Conservation (phyloP, 352 stramenopile species). For the Pythium sukuiense region DNA sequence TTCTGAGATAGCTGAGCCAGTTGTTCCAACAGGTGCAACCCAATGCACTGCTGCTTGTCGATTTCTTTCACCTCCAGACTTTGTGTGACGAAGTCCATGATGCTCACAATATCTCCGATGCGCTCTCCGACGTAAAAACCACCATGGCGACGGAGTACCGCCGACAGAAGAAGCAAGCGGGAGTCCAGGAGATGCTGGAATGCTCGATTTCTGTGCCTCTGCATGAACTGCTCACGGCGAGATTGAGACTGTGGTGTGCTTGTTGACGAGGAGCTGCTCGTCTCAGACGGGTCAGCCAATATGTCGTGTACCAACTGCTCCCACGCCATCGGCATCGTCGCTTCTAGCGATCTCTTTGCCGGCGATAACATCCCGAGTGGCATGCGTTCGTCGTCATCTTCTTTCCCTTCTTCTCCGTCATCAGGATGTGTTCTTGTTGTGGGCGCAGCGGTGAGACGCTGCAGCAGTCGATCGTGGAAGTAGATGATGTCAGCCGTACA, state of each 20-base stretch:
- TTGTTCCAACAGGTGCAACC: constrained; percentile 26
- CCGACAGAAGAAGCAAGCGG: constrained; percentile 18
- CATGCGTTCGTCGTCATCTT: constrained; percentile 8
- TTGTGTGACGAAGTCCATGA: constrained; percentile 25
- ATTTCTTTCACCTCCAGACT: constrained; percentile 20
- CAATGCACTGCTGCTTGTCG: constrained; percentile 18
- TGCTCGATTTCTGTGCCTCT: constrained; percentile 16
- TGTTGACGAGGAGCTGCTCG: constrained; percentile 10
- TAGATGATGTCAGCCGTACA: constrained; percentile 25
- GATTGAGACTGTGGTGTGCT: constrained; percentile 13
- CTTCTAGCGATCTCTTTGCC: constrained; percentile 22
- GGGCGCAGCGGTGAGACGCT: neutral
- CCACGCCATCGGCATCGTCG: constrained; percentile 28
- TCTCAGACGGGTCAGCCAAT: neutral
- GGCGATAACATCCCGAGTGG: constrained; percentile 4
- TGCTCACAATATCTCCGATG: constrained; percentile 26
- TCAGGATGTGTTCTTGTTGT: neutral
- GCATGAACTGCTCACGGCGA: constrained; percentile 10
- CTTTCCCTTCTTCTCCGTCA: neutral
- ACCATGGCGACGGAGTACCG: constrained; percentile 27
- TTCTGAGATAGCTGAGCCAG: constrained; percentile 19
- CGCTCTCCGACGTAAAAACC: constrained; percentile 19
- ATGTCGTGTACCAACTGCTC: constrained; percentile 27
- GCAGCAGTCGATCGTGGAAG: constrained; percentile 27
- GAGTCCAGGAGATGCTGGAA: constrained; percentile 13